Percentiles rank a stretch among this genome's conserved stretches.
Evolutionary conservation across 192 early-diverging fungal genomes (phyloP).

Genomic region (Gryganskiella cystojenkinii): DNA sequence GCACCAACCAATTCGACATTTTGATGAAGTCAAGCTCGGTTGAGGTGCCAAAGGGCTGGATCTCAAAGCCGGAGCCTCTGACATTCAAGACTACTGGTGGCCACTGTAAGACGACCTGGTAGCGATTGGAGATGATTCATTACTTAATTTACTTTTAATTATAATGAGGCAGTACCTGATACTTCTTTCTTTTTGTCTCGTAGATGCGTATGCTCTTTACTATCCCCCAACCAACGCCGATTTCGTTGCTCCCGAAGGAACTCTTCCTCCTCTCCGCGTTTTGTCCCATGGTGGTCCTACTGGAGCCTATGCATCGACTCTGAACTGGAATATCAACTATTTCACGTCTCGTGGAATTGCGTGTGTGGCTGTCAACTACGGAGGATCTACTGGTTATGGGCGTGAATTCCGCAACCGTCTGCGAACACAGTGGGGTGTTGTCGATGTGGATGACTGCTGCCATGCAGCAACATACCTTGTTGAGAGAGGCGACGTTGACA

Average conservation of each 20-base stretch:
- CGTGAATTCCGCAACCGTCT: slow-evolving; percentile 79
- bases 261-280: slow-evolving; percentile 76
- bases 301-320: slow-evolving; percentile 36
- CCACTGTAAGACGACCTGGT: slow-evolving; percentile 11
- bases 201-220: slow-evolving; percentile 63
- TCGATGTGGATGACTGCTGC: slow-evolving; percentile 84
- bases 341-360: slow-evolving; percentile 85
- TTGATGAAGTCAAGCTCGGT: slow-evolving; percentile 40
- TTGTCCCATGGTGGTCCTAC: slow-evolving; percentile 83
- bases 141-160: not conserved
- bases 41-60: slow-evolving; percentile 53
- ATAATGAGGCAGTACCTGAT: too few relatives aligned
- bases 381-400: slow-evolving; percentile 81
- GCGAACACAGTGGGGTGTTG: slow-evolving; percentile 74
- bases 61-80: slow-evolving; percentile 73
- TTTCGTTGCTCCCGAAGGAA: slow-evolving; percentile 57
- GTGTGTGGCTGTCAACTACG: slow-evolving; percentile 81
- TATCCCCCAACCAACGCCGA: slow-evolving; percentile 75
- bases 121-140: not conserved
- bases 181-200: too few relatives aligned
- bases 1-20: slow-evolving; percentile 34
- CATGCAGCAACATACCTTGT: slow-evolving; percentile 74
- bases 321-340: slow-evolving; percentile 68
- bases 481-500: slow-evolving; percentile 65
- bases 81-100: slow-evolving; percentile 68